phyloP scores from a whole-genome alignment of 257 asterid genomes.

The Forsythia suspensa region DNA sequence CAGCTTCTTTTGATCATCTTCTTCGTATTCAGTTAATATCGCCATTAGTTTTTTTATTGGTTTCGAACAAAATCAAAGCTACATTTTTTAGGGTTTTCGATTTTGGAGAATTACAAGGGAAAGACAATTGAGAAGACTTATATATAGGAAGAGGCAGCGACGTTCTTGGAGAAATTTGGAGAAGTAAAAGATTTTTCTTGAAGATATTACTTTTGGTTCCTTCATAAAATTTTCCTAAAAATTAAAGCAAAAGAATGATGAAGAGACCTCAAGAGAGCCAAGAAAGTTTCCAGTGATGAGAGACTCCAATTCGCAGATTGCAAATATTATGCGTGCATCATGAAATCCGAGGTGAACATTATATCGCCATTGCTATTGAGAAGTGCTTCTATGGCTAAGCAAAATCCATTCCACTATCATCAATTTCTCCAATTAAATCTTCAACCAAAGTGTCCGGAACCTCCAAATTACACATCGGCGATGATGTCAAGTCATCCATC shows the following conservation, averaged over 20 bases:
- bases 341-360: slow-evolving; percentile 42
- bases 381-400: slow-evolving; percentile 51
- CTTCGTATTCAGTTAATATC: slow-evolving; percentile 49
- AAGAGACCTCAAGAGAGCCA: slow-evolving; percentile 60
- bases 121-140: slow-evolving; percentile 2
- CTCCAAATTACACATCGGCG: slow-evolving; percentile 50
- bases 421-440: slow-evolving; percentile 46
- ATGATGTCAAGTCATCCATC: slow-evolving; percentile 35
- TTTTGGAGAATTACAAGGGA: neutral
- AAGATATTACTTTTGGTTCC: neutral
- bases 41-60: slow-evolving; percentile 34
- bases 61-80: slow-evolving; percentile 4
- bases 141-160: neutral
- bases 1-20: slow-evolving; percentile 32
- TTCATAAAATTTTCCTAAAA: neutral
- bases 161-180: neutral
- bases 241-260: slow-evolving; percentile 5
- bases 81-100: slow-evolving; percentile 9
- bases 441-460: slow-evolving; percentile 56
- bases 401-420: slow-evolving; percentile 70
- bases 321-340: slow-evolving; percentile 47
- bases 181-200: neutral
- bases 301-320: slow-evolving; percentile 58
- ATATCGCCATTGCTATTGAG: slow-evolving; percentile 47
- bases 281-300: slow-evolving; percentile 70